Evolutionary conservation across 2,329 filamentous ascomycete genomes (phyloP), one percentile per base, ranked within the genome.

Genomic region (Hymenoscyphus infarciens): DNA sequence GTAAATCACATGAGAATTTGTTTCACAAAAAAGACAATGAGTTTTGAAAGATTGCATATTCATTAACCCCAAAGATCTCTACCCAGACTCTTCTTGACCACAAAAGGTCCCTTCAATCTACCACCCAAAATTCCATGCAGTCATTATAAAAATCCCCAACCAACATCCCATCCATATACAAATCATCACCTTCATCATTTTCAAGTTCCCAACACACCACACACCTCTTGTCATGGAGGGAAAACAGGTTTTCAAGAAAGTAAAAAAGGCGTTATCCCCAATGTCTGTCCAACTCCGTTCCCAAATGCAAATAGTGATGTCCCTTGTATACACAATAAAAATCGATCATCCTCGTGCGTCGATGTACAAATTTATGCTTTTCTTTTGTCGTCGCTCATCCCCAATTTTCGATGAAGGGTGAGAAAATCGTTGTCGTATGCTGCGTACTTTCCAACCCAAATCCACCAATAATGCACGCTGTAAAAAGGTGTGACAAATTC

Each of bases 401-500:
- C n/a, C n/a, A n/a, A n/a, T n/a, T 27, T 27, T 27, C 4, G 25
- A 27, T 15, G 5, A 2, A n/a, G 38, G 38, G 38, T 42, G 38
- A 16, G 11, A 42, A 42, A 16, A 42, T 42, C 2, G 38, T 1
- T 42, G 39, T n/a, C 15, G 15, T 42, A 19, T 19, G n/a, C 15
- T 19, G 39, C 15, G n/a, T 19, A 16, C n/a, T 5, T 42, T 6
- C 7, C 39, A 42, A 42, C 19, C 39, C 31, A 42, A 39, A 29
- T 45, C 60, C 59, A 62, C 63, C 52, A 62, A 59, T 69, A 62
- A 72, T 70, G 68, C 68, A 62, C 68, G 67, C 68, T 69, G 62
- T 68, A 68, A 69, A 61, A 61, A 19, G 15, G 39, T 42, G 59
- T 63, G 64, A 64, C 62, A 63, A 62, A 59, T 61, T 59, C 38